Conservation (phyloP, 2,329 filamentous ascomycete species). For the Trichocomaceae sp. region DNA sequence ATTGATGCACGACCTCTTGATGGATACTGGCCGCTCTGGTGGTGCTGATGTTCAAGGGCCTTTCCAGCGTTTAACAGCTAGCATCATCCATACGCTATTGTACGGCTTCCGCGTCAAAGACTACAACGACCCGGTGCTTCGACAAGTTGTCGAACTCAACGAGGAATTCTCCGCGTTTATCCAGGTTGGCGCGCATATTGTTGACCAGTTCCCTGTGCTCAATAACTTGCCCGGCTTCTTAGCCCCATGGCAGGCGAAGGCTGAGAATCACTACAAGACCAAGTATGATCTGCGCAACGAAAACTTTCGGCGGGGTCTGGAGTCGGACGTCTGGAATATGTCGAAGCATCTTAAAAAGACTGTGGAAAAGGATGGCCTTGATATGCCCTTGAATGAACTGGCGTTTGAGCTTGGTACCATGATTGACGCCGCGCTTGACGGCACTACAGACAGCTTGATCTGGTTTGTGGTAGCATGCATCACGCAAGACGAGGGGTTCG, state of each 20-base stretch:
- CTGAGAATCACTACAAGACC: slow-evolving; percentile 12
- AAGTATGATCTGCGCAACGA: slow-evolving; percentile 17
- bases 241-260: slow-evolving; percentile 41
- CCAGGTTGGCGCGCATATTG: slow-evolving; percentile 40
- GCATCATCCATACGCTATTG: slow-evolving; percentile 14
- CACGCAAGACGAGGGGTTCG: slow-evolving; percentile 9
- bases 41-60: slow-evolving; percentile 11
- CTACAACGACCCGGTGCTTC: slow-evolving; percentile 19
- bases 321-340: slow-evolving; percentile 1
- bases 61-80: slow-evolving; percentile 13
- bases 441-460: slow-evolving; percentile 24
- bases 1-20: slow-evolving; percentile 14
- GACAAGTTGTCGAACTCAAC: slow-evolving; percentile 12
- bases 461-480: slow-evolving; percentile 16
- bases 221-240: slow-evolving; percentile 40
- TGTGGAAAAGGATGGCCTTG: slow-evolving; percentile 33
- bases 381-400: slow-evolving; percentile 39
- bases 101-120: slow-evolving; percentile 31
- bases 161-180: slow-evolving; percentile 41
- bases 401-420: slow-evolving; percentile 41
- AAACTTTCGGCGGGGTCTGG: slow-evolving; percentile 11
- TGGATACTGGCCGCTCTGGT: not conserved
- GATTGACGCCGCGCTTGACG: slow-evolving; percentile 45
- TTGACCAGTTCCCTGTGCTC: slow-evolving; percentile 41
- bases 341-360: slow-evolving; percentile 1